Percentiles rank a stretch among this genome's conserved stretches.
phyloP scores from a whole-genome alignment of 2,329 filamentous ascomycete genomes.

The Sphaceloma murrayae region DNA sequence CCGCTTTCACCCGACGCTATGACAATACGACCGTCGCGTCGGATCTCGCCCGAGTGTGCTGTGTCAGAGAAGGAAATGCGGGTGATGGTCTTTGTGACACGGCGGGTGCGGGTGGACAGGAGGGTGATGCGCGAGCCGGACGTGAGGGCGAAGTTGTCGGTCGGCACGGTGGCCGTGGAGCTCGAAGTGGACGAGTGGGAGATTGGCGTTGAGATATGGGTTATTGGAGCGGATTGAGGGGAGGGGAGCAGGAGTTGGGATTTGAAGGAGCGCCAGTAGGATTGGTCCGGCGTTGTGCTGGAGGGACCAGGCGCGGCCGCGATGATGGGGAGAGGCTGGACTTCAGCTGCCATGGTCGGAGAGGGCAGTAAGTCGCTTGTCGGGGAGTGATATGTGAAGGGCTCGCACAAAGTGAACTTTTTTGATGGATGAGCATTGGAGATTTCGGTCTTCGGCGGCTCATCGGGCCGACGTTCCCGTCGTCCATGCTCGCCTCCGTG shows the following conservation, averaged over 20 bases:
- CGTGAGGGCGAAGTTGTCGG: conserved; percentile 81
- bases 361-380: neutral
- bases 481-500: too few relatives aligned
- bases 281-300: conserved; percentile 79
- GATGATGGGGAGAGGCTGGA: conserved; percentile 67
- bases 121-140: conserved; percentile 88
- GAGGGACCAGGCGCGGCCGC: conserved; percentile 77
- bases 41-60: conserved; percentile 79
- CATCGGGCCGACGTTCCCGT: too few relatives aligned
- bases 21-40: conserved; percentile 78
- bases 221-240: conserved; percentile 80
- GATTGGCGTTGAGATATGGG: conserved; percentile 69
- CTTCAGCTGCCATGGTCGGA: conserved; percentile 67
- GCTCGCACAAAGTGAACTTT: too few relatives aligned
- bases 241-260: conserved; percentile 84
- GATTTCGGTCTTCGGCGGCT: too few relatives aligned
- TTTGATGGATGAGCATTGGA: neutral
- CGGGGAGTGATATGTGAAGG: neutral
- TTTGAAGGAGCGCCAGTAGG: conserved; percentile 93
- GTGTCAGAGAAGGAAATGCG: conserved; percentile 72
- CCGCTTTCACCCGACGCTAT: conserved; percentile 88
- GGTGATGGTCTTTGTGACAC: conserved; percentile 86
- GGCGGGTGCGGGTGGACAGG: conserved; percentile 83
- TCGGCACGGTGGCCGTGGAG: conserved; percentile 29
- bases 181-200: conserved; percentile 38